Percentiles rank a stretch among this genome's conserved stretches.
Evolutionary conservation across 2,329 filamentous ascomycete species (phyloP).

Genomic region (Lomentospora prolificans): DNA sequence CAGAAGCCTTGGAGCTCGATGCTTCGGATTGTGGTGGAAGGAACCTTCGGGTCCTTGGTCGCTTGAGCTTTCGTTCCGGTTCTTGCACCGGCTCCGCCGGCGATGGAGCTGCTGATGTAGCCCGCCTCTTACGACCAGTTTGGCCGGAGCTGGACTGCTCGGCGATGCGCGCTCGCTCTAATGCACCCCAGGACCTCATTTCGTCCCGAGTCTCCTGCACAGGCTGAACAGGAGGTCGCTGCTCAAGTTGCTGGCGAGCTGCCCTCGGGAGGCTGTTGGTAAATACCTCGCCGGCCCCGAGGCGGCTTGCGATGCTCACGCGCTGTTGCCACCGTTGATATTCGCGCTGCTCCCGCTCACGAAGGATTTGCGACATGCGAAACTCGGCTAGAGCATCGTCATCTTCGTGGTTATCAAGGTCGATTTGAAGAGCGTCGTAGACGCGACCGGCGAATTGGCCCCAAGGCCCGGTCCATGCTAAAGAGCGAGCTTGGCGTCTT

Average conservation of each 20-base stretch:
- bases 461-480: slow-evolving; percentile 86
- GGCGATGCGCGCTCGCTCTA: slow-evolving; percentile 72
- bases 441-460: slow-evolving; percentile 51
- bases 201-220: slow-evolving; percentile 67
- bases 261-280: slow-evolving; percentile 46
- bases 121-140: slow-evolving; percentile 62
- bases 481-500: slow-evolving; percentile 56
- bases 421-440: slow-evolving; percentile 60
- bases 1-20: slow-evolving; percentile 25
- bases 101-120: slow-evolving; percentile 59
- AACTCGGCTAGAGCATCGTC: slow-evolving; percentile 47
- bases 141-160: slow-evolving; percentile 39
- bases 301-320: slow-evolving; percentile 68
- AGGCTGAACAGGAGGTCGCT: slow-evolving; percentile 40
- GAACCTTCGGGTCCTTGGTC: slow-evolving; percentile 68
- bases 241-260: slow-evolving; percentile 53
- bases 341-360: slow-evolving; percentile 45
- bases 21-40: slow-evolving; percentile 36
- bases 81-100: slow-evolving; percentile 58
- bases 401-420: slow-evolving; percentile 80
- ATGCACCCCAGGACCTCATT: slow-evolving; percentile 76
- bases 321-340: slow-evolving; percentile 73
- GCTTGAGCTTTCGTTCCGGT: slow-evolving; percentile 76
- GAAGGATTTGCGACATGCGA: slow-evolving; percentile 40
- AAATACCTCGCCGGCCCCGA: slow-evolving; percentile 67